phyloP scores from a whole-genome alignment of 2,329 filamentous ascomycete species.

The Gnomoniopsis sp. region DNA sequence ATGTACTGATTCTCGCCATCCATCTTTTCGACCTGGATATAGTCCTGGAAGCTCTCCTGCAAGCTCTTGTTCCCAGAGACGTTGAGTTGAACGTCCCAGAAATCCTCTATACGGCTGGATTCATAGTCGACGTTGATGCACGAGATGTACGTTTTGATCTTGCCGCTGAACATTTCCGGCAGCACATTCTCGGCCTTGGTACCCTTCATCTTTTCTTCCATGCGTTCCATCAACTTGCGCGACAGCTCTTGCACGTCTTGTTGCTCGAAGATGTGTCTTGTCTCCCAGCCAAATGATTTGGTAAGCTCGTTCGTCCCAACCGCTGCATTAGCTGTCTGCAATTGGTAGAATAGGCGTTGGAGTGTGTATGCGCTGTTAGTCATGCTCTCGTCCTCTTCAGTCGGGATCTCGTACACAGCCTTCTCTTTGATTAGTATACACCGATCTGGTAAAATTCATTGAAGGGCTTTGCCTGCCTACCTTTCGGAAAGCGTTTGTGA shows the following conservation, averaged over 20 bases:
- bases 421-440: conserved; percentile 31
- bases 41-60: conserved; percentile 92
- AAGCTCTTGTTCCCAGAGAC: conserved; percentile 91
- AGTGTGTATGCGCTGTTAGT: conserved; percentile 90
- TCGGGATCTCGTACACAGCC: conserved; percentile 97
- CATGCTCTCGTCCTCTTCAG: conserved; percentile 75
- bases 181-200: conserved; percentile 87
- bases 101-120: conserved; percentile 92
- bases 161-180: conserved; percentile 89
- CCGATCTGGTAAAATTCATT: conserved; percentile 14
- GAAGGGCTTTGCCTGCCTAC: conserved; percentile 38
- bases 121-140: conserved; percentile 99
- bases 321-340: conserved; percentile 80
- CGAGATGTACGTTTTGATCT: conserved; percentile 97
- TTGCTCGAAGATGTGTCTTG: conserved; percentile 95
- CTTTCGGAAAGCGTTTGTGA: conserved; percentile 92
- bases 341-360: conserved; percentile 89
- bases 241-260: conserved; percentile 98
- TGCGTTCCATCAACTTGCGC: conserved; percentile 92
- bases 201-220: conserved; percentile 98
- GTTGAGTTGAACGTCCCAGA: conserved; percentile 98
- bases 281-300: conserved; percentile 97
- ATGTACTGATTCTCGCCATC: conserved; percentile 99
- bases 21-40: conserved; percentile 93
- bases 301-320: conserved; percentile 92